Evolutionary conservation across 352 stramenopile genomes (phyloP).

Genomic region (Achlya hypogyna): DNA sequence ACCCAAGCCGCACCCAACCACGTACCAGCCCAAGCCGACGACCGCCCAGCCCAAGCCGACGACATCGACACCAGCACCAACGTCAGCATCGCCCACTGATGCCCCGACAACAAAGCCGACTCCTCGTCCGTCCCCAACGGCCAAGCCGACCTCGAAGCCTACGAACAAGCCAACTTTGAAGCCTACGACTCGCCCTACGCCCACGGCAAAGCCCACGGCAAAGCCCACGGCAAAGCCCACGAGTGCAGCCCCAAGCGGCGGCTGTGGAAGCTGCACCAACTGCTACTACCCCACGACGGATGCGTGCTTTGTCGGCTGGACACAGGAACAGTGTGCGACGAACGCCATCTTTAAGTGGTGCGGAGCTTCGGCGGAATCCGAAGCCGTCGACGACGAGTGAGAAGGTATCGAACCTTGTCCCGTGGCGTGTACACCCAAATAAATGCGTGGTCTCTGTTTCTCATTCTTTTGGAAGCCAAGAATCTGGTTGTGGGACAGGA

Average conservation of each 20-base stretch:
- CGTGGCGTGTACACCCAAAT: no score
- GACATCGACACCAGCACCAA: background rate
- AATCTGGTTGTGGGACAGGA: no score
- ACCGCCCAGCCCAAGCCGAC: background rate
- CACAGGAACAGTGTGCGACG: background rate
- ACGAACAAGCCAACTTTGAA: background rate
- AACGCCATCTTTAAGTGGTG: background rate
- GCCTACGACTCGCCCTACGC: background rate
- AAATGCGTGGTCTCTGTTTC: no score
- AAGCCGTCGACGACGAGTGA: no score
- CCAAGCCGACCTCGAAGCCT: background rate
- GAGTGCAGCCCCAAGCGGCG: background rate
- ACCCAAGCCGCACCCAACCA: background rate
- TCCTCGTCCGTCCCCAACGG: background rate
- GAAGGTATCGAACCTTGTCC: no score
- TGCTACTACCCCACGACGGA: conserved; percentile 9
- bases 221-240: background rate
- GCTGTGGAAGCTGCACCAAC: conserved; percentile 2
- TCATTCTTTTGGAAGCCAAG: no score
- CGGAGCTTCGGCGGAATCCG: no score
- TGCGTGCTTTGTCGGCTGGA: conserved; percentile 16
- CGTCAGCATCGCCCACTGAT: background rate
- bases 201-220: background rate
- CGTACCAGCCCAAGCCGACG: background rate
- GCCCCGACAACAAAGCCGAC: background rate